phyloP scores from a whole-genome alignment of 2,329 filamentous ascomycete species.

The Monosporascus cannonballus region DNA sequence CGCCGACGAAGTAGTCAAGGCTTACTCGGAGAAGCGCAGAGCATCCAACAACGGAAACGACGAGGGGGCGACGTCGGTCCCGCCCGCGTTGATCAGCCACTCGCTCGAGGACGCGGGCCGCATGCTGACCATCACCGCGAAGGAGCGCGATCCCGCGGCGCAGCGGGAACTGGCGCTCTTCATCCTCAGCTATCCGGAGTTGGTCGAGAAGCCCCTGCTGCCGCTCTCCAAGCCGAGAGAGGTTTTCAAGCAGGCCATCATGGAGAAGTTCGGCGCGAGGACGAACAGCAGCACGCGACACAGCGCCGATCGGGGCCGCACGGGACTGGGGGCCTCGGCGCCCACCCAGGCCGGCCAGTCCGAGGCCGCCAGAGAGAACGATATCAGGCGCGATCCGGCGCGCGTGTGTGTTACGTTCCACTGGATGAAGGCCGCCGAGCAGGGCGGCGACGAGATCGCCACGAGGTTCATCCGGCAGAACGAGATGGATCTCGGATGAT shows the following conservation, averaged over 20 bases:
- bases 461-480: conserved; percentile 73
- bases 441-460: conserved; percentile 80
- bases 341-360: conserved; percentile 20
- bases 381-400: conserved; percentile 69
- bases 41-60: conserved; percentile 30
- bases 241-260: conserved; percentile 83
- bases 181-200: conserved; percentile 85
- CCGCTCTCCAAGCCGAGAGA: conserved; percentile 80
- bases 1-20: conserved; percentile 63
- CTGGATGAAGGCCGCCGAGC: conserved; percentile 90
- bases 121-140: conserved; percentile 90
- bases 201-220: conserved; percentile 72
- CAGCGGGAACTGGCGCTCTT: conserved; percentile 91
- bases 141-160: conserved; percentile 81
- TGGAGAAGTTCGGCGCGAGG: conserved; percentile 57
- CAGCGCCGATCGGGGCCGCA: conserved; percentile 22
- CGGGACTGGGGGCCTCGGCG: conserved; percentile 20
- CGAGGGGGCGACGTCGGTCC: conserved; percentile 33
- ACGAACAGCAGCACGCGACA: conserved; percentile 27
- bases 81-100: conserved; percentile 47
- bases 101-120: conserved; percentile 74
- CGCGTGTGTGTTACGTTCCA: conserved; percentile 93
- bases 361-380: conserved; percentile 31
- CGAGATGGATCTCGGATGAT: conserved; percentile 28
- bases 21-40: conserved; percentile 58